A percentile compares a stretch with the other conserved stretches of the same genome.
Conservation (phyloP, 2,329 filamentous ascomycete genomes). For the Colletotrichum tamarilloi region DNA sequence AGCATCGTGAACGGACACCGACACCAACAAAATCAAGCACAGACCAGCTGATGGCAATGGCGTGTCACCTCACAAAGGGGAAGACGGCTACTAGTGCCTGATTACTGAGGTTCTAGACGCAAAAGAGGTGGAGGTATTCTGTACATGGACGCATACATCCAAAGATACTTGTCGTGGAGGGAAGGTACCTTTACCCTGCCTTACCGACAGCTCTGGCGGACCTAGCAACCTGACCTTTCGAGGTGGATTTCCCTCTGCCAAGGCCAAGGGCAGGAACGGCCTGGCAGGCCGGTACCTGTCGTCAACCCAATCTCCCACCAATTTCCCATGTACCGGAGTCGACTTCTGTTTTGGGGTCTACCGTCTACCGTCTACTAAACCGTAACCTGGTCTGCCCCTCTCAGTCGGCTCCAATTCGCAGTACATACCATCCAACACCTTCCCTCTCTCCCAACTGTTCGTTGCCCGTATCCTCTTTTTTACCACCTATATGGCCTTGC, state of each 20-base stretch:
- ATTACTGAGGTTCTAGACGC: background rate
- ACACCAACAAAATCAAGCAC: slow-evolving; percentile 13
- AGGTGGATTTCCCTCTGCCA: slow-evolving; percentile 16
- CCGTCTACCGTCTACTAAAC: slow-evolving; percentile 8
- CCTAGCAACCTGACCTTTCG: slow-evolving; percentile 2
- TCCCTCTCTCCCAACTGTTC: background rate
- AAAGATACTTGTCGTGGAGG: background rate
- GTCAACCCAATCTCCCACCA: slow-evolving; percentile 36
- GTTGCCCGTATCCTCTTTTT: slow-evolving; percentile 1
- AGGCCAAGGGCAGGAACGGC: slow-evolving; percentile 12
- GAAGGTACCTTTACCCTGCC: slow-evolving; percentile 3
- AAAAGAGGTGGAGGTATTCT: no score
- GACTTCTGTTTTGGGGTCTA: slow-evolving; percentile 31
- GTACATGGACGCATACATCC: no score
- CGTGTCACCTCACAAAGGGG: slow-evolving; percentile 20
- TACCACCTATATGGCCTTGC: slow-evolving; percentile 2
- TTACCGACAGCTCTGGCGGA: slow-evolving; percentile 19
- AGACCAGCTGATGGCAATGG: slow-evolving; percentile 23
- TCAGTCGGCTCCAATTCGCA: slow-evolving; percentile 10
- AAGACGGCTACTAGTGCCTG: slow-evolving; percentile 13
- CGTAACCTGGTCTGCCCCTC: slow-evolving; percentile 1
- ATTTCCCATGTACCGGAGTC: slow-evolving; percentile 37
- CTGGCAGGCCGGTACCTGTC: slow-evolving; percentile 30
- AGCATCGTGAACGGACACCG: background rate
- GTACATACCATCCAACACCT: slow-evolving; percentile 16